Base-by-base conservation (phyloP, 208 protist species). In the Blechomonas ayalai region DNA sequence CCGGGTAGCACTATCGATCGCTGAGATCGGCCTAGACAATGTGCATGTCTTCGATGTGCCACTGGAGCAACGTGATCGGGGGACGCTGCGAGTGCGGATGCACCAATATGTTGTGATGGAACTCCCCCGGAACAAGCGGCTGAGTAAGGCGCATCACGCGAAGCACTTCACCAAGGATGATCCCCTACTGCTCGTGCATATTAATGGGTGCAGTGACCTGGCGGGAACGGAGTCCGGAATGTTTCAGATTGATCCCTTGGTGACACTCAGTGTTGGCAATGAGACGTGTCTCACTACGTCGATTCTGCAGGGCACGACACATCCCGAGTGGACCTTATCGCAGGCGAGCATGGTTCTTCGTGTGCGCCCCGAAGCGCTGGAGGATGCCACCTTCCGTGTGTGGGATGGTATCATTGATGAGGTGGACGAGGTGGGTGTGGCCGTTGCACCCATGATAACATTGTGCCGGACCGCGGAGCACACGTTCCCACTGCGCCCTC, bases 401-500 rank as follows among this genome's bases (percentile, higher is more conserved):
- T 93, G 73, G 61, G 78, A 88, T 52, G 81, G 81, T 33, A 63
- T 85, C 32, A 58, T 82, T 25, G 75, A 89, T 35, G 66, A 82
- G 33, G 72, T 64, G 32, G 81, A 82, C 38, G 56, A 66, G n/a
- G 60, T 93, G 24, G 80, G 85, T 38, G 65, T 77, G 31, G 77
- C 68, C 12, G 49, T 54, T 19, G 49, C 88, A 41, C 61, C 78
- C 12, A 55, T 93, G 29, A 34, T 44, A 35, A 60, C 77, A 28
- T 56, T 91, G 40, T 63, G 76, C 40, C 49, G 45, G 45, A 91
- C 59, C 15, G 58, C 67, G 0, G 31, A 50, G 31, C 72, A 81
- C 51, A 44, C 31, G 3, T 80, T 61, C 42, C 53, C 61, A 1
- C 57, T 83, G 9, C 57, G 51, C 19, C 32, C 67, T 4, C 44